phyloP scores from a whole-genome alignment of 106 monocot genomes.

The Acorus calamus region DNA sequence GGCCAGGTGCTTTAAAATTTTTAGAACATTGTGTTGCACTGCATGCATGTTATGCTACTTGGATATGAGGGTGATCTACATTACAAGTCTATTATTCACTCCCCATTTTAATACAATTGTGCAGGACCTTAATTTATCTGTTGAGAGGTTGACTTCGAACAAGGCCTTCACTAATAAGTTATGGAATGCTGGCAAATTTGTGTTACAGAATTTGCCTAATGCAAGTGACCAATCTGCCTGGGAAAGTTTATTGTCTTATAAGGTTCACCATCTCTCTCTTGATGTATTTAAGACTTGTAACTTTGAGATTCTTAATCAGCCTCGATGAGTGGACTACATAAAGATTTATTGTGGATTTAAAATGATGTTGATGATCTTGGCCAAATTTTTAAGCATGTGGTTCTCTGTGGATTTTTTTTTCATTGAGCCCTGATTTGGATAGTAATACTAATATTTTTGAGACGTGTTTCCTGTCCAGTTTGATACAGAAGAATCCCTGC shows the following conservation, averaged over 20 bases:
- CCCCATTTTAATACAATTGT: too few species aligned
- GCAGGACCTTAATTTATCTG: constrained; percentile 88
- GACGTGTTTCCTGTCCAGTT: constrained; percentile 36
- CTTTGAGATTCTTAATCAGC: too few species aligned
- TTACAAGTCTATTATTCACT: too few species aligned
- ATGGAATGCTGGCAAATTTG: constrained; percentile 98
- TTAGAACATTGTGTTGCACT: too few species aligned
- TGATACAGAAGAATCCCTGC: constrained; percentile 50
- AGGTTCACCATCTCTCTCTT: constrained; percentile 29
- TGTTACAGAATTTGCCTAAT: constrained; percentile 81
- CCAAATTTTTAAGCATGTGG: too few species aligned
- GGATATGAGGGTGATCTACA: too few species aligned
- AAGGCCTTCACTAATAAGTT: constrained; percentile 98
- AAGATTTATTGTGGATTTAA: too few species aligned
- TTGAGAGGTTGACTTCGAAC: constrained; percentile 74
- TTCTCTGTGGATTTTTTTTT: neutral
- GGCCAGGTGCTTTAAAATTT: constrained; percentile 43
- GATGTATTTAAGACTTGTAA: too few species aligned
- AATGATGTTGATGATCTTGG: too few species aligned
- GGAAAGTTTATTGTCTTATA: constrained; percentile 42
- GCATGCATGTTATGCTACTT: too few species aligned
- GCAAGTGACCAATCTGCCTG: constrained; percentile 53
- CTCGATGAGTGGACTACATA: too few species aligned
- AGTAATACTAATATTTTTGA: constrained; percentile 6
- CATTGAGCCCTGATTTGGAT: neutral